Percentiles rank a stretch among this genome's conserved stretches.
phyloP scores from a whole-genome alignment of 345 rosid species.

The Excoecaria cochinchinensis region DNA sequence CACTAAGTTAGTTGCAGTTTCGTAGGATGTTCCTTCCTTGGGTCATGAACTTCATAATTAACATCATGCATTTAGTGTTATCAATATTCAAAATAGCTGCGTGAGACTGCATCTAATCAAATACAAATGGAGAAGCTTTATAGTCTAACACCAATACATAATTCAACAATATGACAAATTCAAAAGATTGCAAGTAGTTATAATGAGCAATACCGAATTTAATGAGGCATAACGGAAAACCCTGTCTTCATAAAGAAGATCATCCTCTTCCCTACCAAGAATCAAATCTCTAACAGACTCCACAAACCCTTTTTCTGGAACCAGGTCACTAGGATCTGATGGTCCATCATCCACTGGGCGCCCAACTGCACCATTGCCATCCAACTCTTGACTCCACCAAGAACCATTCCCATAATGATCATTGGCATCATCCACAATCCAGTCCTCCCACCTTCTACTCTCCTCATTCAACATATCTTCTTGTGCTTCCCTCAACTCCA shows the following conservation, averaged over 20 bases:
- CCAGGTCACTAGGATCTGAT: slow-evolving; percentile 34
- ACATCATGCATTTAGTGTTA: neutral
- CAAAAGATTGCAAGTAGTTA: neutral
- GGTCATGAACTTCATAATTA: neutral
- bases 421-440: slow-evolving; percentile 59
- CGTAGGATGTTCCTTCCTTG: neutral
- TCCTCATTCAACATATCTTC: slow-evolving; percentile 66
- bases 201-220: slow-evolving; percentile 49
- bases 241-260: slow-evolving; percentile 87
- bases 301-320: slow-evolving; percentile 65
- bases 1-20: neutral
- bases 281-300: slow-evolving; percentile 65
- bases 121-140: neutral
- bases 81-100: neutral
- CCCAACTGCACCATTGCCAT: slow-evolving; percentile 32
- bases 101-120: neutral
- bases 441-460: slow-evolving; percentile 90
- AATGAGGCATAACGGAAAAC: slow-evolving; percentile 77
- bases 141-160: neutral
- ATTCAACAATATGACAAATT: neutral
- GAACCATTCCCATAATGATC: slow-evolving; percentile 24
- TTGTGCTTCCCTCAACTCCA: slow-evolving; percentile 84
- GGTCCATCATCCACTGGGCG: slow-evolving; percentile 22
- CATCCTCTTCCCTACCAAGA: slow-evolving; percentile 75
- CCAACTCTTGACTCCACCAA: slow-evolving; percentile 53